Base-by-base conservation (phyloP, 768 basidiomycete genomes). In the Fomitopsis pulvina region DNA sequence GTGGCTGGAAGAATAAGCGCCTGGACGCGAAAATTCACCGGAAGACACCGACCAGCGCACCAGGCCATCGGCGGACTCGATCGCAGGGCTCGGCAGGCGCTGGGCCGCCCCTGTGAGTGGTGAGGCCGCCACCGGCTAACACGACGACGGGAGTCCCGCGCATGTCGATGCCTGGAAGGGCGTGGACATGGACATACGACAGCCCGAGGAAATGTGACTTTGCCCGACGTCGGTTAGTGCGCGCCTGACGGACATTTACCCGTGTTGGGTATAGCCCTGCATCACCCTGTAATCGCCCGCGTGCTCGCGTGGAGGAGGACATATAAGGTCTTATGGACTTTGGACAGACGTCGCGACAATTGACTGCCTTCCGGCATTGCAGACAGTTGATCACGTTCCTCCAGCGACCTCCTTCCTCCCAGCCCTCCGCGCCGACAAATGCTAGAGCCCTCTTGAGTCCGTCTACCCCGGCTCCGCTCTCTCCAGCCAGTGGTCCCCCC, bases 301-400 rank as follows among this genome's bases (percentile, higher is more conserved):
- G 8, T 28, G 29, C 28, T 48, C 47, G 47, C 47, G 47, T 48
- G 47, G 47, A 10, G 34, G 38, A 3, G 5, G 49, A 21, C 27
- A 50, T 43, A 50, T 43, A 43, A 50, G 41, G 49, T n/a, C 25
- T 50, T 43, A 50, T 50, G 47, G 34, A 24, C 14, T 16, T 37
- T 26, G 43, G 45, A 9, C 29, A 9, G 34, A 16, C 29, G 16
- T 46, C 45, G n/a, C 28, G 28, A 32, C 32, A 34, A 29, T 46
- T 34, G 29, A 46, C 25, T 46, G n/a, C 25, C 44, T 22, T 34
- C n/a, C 30, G 14, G 34, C 29, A 4, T 20, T 29, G 12, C 38
- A 28, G 49, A 43, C 49, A 30, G 42, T 28, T 48, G 44, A 45
- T 45, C 50, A 51, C 45, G 26, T 45, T 40, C 34, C 27, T 24